These are phyloP conservation scores for Ilex paraguariensis DNA, from an alignment of 305 asterid genomes.

Conservation along the genomic window DNA sequence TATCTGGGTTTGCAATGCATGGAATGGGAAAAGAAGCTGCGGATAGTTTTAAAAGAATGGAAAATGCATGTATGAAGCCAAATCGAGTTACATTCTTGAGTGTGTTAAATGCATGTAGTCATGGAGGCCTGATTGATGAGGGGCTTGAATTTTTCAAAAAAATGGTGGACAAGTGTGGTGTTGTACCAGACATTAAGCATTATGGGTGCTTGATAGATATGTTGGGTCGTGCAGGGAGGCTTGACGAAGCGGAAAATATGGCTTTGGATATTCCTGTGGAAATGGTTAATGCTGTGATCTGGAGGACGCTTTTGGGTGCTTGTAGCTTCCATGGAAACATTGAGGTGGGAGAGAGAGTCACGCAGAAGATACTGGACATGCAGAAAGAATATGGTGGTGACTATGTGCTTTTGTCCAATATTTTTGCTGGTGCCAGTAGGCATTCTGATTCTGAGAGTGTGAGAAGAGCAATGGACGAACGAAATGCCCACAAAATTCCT, in stretches of 20 bases:
- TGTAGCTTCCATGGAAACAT: conserved; percentile 73
- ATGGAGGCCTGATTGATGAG: conserved; percentile 71
- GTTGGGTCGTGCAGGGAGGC: conserved; percentile 84
- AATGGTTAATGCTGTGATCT: conserved; percentile 46
- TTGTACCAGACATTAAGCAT: conserved; percentile 59
- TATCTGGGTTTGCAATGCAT: conserved; percentile 70
- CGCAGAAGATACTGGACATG: conserved; percentile 47
- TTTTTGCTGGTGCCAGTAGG: conserved; percentile 60
- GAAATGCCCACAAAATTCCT: conserved; percentile 45
- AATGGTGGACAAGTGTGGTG: conserved; percentile 46
- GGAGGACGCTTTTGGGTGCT: conserved; percentile 87
- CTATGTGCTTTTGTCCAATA: conserved; percentile 75
- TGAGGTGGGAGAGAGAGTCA: conserved; percentile 64
- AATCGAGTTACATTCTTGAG: conserved; percentile 63
- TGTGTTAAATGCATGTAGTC: conserved; percentile 68
- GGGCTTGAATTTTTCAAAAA: conserved; percentile 54
- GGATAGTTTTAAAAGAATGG: conserved; percentile 45
- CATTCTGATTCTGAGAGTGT: conserved; percentile 66
- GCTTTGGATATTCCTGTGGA: conserved; percentile 43
- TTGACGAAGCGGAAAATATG: conserved; percentile 78
- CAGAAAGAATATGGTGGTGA: conserved; percentile 73
- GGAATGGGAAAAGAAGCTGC: conserved; percentile 71
- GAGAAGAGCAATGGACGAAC: conserved; percentile 51
- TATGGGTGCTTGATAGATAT: conserved; percentile 62
- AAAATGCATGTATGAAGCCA: conserved; percentile 38